Conservation (phyloP, 352 stramenopile genomes). For the Globisporangium paddicum region DNA sequence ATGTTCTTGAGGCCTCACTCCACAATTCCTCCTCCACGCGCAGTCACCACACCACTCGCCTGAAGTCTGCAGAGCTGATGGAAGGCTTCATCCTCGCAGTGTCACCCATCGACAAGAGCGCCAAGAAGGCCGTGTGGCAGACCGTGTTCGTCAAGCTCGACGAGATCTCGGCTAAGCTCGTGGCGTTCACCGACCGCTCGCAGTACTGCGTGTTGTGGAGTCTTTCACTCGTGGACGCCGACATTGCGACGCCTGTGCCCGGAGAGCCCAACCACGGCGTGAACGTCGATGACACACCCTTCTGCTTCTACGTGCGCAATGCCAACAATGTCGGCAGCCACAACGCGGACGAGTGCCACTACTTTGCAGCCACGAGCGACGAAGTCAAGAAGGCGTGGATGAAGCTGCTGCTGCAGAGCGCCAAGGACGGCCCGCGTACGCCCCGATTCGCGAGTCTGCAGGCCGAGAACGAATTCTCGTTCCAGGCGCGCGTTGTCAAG, state of each 20-base stretch:
- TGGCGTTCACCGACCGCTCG: slow-evolving; percentile 47
- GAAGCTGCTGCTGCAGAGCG: slow-evolving; percentile 34
- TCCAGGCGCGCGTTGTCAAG: slow-evolving; percentile 38
- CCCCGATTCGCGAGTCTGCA: slow-evolving; percentile 31
- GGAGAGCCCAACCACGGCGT: slow-evolving; percentile 44
- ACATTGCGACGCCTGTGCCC: slow-evolving; percentile 54
- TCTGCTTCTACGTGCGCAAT: slow-evolving; percentile 54
- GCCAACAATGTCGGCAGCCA: slow-evolving; percentile 15
- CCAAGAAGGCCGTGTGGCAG: slow-evolving; percentile 38
- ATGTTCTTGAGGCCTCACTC: not conserved
- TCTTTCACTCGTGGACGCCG: slow-evolving; percentile 35
- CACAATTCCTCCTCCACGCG: not conserved
- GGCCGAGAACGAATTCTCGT: slow-evolving; percentile 35
- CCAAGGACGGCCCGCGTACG: slow-evolving; percentile 34
- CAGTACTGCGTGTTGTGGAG: slow-evolving; percentile 49
- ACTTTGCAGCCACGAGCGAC: slow-evolving; percentile 36
- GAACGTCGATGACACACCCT: slow-evolving; percentile 39
- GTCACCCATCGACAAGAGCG: slow-evolving; percentile 19
- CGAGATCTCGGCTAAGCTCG: slow-evolving; percentile 57
- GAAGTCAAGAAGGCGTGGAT: slow-evolving; percentile 55
- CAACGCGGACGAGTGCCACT: slow-evolving; percentile 24
- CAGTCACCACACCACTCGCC: not conserved
- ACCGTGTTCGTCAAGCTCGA: slow-evolving; percentile 55
- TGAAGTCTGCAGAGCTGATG: slow-evolving; percentile 20
- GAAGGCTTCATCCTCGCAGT: slow-evolving; percentile 44